Conservation (phyloP, 1,284 basidiomycete genomes). For the Naganishia sp. region DNA sequence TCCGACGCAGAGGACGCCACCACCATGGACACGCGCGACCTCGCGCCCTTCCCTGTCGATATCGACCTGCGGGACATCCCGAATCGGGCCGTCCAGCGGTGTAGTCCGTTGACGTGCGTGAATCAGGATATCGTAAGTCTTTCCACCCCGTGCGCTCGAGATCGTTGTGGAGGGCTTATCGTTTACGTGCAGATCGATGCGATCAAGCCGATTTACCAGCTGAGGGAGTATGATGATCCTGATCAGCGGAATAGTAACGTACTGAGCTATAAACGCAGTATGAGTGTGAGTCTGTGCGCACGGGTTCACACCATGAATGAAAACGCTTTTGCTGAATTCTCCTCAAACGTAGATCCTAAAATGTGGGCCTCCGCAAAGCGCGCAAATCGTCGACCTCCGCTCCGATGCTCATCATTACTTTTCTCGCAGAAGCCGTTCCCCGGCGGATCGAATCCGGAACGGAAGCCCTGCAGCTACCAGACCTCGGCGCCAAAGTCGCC, state of each 20-base stretch:
- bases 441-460: constrained; percentile 46
- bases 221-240: constrained; percentile 50
- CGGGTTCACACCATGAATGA: not conserved
- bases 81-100: constrained; percentile 41
- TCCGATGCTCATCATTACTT: constrained; percentile 25
- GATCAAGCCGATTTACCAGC: constrained; percentile 51
- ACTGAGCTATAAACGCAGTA: constrained; percentile 50
- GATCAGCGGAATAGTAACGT: constrained; percentile 53
- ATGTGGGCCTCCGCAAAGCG: constrained; percentile 35
- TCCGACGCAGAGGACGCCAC: constrained; percentile 21
- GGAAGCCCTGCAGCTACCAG: constrained; percentile 48
- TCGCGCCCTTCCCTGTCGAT: constrained; percentile 40
- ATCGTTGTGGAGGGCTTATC: not conserved
- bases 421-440: constrained; percentile 42
- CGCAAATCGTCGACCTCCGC: not conserved
- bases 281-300: constrained; percentile 44
- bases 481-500: constrained; percentile 51
- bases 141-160: not conserved
- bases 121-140: constrained; percentile 53
- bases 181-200: constrained; percentile 45
- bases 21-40: constrained; percentile 34
- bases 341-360: constrained; percentile 41
- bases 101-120: constrained; percentile 46
- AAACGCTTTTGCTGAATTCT: not conserved
- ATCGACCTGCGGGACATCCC: constrained; percentile 46